Conservation (phyloP, 768 basidiomycete genomes). For the Hypholoma sublateritium region DNA sequence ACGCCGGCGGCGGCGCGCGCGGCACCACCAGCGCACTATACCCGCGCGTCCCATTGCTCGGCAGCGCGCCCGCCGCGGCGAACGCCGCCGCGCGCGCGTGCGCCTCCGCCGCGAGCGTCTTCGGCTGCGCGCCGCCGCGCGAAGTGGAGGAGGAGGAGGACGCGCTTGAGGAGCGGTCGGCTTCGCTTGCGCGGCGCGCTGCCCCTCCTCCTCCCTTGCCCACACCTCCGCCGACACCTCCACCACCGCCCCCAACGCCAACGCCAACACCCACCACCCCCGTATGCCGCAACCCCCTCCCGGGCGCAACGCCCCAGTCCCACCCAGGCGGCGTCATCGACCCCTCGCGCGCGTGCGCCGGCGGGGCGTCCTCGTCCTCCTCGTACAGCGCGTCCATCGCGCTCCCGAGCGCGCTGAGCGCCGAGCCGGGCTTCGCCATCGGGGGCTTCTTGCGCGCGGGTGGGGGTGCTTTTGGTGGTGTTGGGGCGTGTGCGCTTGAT, state of each 20-base stretch:
- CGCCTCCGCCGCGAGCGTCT: slow-evolving; percentile 23
- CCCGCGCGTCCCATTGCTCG: slow-evolving; percentile 58
- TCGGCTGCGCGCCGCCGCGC: neutral
- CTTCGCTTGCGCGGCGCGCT: slow-evolving; percentile 6
- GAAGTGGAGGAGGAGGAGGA: slow-evolving; percentile 6
- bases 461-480: neutral
- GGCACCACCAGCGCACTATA: slow-evolving; percentile 56
- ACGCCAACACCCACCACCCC: neutral
- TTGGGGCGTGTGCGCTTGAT: neutral
- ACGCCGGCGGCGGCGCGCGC: slow-evolving; percentile 40
- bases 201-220: neutral
- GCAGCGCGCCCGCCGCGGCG: slow-evolving; percentile 31
- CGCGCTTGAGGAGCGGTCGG: neutral
- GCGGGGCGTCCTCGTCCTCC: slow-evolving; percentile 24
- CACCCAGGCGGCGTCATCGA: slow-evolving; percentile 2
- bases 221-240: neutral
- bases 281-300: neutral
- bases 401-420: slow-evolving; percentile 17
- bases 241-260: neutral
- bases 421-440: slow-evolving; percentile 2
- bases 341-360: slow-evolving; percentile 9
- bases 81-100: slow-evolving; percentile 16
- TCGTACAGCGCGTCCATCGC: slow-evolving; percentile 26
- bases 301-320: slow-evolving; percentile 6
- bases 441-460: slow-evolving; percentile 10